A percentile compares a stretch with the other conserved stretches of the same genome.
These are phyloP conservation scores for Leavenworthia alabamica DNA, from an alignment of 345 rosid species.

Conservation along the genomic window DNA sequence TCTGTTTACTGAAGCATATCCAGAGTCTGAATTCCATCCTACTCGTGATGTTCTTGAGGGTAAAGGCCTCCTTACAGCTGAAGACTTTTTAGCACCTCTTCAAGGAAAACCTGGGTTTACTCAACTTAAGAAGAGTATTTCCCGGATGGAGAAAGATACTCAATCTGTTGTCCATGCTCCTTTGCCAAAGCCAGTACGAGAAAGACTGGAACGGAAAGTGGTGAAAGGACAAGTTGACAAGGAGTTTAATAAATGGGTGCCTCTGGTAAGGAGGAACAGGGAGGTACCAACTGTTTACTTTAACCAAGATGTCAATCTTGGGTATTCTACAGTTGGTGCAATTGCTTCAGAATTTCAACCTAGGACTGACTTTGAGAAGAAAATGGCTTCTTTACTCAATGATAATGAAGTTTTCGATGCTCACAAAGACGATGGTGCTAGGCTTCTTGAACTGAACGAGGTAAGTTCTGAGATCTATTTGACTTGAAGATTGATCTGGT, in stretches of 20 bases:
- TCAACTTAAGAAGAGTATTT: conserved; percentile 48
- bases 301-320: conserved; percentile 58
- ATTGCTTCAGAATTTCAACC: conserved; percentile 91
- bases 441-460: conserved; percentile 83
- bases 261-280: conserved; percentile 70
- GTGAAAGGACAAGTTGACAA: conserved; percentile 55
- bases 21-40: conserved; percentile 89
- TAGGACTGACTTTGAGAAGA: conserved; percentile 86
- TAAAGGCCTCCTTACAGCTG: conserved; percentile 43
- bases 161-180: conserved; percentile 62
- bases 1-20: conserved; percentile 65
- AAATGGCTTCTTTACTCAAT: conserved; percentile 65
- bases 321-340: conserved; percentile 87
- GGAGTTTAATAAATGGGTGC: conserved; percentile 69
- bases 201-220: conserved; percentile 66
- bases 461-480: conserved; percentile 32
- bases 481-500: background rate
- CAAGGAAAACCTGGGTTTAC: conserved; percentile 53
- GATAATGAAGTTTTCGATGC: conserved; percentile 63
- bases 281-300: conserved; percentile 77
- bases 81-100: conserved; percentile 67
- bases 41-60: conserved; percentile 78
- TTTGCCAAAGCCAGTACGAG: conserved; percentile 58
- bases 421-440: conserved; percentile 73
- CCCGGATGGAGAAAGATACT: conserved; percentile 44